phyloP scores from a whole-genome alignment of 345 rosid genomes.

The Pseudoturritis turrita region DNA sequence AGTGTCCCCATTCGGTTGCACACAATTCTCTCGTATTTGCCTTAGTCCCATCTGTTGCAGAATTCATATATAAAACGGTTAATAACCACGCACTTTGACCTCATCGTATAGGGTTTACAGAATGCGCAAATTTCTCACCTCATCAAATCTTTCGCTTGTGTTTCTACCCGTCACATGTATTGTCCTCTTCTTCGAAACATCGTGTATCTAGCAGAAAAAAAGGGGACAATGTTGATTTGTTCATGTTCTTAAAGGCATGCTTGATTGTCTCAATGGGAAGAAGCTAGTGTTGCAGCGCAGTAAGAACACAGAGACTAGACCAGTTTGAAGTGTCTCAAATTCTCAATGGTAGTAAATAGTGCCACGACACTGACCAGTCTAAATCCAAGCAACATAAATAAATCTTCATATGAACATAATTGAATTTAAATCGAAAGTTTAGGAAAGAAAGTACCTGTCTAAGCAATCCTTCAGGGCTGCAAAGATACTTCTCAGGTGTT shows the following conservation, averaged over 20 bases:
- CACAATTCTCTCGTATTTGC: constrained; percentile 53
- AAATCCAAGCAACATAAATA: background rate
- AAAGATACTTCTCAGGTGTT: constrained; percentile 51
- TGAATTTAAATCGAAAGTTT: background rate
- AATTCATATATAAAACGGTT: background rate
- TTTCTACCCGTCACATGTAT: constrained; percentile 58
- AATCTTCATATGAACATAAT: background rate
- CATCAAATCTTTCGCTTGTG: constrained; percentile 48
- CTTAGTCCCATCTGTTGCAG: constrained; percentile 48
- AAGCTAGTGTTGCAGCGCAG: background rate
- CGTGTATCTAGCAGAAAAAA: constrained; percentile 39
- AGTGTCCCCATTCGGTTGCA: constrained; percentile 48
- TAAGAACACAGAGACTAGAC: constrained; percentile 1
- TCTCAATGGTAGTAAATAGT: background rate
- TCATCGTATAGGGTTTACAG: background rate
- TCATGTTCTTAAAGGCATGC: background rate
- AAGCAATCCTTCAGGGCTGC: constrained; percentile 69
- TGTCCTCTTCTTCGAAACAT: constrained; percentile 44
- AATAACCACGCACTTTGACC: background rate
- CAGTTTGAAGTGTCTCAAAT: background rate
- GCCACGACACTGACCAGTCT: background rate
- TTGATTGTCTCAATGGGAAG: background rate
- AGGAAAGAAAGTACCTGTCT: constrained; percentile 41
- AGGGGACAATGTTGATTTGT: background rate
- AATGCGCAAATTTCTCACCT: constrained; percentile 34